These are phyloP conservation scores for Cucumis cinereus DNA, from an alignment of 306 rosid species.

Conservation along the genomic window DNA sequence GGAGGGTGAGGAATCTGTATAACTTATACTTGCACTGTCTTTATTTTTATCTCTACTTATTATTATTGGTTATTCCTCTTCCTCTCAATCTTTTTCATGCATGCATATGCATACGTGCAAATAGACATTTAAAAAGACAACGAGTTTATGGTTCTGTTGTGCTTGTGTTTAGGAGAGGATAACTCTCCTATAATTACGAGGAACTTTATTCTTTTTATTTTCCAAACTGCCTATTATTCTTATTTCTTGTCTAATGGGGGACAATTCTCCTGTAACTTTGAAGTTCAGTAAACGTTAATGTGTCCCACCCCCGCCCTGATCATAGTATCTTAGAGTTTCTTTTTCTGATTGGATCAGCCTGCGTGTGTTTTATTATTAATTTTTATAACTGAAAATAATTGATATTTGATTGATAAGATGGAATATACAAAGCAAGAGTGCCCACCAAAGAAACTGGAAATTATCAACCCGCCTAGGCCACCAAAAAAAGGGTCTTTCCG, in stretches of 20 bases:
- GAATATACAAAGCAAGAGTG: background rate
- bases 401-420: background rate
- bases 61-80: background rate
- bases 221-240: conserved; percentile 1
- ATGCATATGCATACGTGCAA: background rate
- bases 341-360: background rate
- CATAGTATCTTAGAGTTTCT: background rate
- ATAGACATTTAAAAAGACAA: background rate
- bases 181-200: background rate
- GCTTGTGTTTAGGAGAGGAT: background rate
- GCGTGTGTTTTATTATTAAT: background rate
- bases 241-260: background rate
- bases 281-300: background rate
- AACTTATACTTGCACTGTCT: background rate
- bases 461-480: background rate
- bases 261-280: background rate
- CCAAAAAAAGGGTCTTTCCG: background rate
- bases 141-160: background rate
- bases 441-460: background rate
- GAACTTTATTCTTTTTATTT: background rate
- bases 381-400: background rate
- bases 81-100: background rate
- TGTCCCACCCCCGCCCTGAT: background rate
- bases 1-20: conserved; percentile 41
- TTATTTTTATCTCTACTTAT: background rate